phyloP scores from a whole-genome alignment of 2,329 filamentous ascomycete genomes.

The Xylariaceae sp. region DNA sequence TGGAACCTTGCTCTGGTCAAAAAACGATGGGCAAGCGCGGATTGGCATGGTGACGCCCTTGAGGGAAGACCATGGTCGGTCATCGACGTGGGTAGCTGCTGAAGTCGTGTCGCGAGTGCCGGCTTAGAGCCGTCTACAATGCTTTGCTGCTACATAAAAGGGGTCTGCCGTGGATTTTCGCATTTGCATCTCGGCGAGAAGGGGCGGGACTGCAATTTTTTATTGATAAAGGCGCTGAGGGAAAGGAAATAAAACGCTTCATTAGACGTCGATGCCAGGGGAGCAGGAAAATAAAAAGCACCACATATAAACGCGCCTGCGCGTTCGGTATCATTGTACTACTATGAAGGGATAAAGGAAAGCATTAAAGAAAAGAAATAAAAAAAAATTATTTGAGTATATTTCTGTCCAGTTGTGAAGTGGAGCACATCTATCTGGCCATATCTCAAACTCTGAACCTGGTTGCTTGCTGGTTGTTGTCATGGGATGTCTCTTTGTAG shows the following conservation, averaged over 20 bases:
- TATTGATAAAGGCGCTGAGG: constrained; percentile 23
- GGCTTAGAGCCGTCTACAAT: constrained; percentile 11
- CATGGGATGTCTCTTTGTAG: no score
- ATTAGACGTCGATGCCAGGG: constrained; percentile 23
- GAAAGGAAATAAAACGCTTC: constrained; percentile 28
- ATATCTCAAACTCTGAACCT: no score
- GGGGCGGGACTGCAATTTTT: constrained; percentile 25
- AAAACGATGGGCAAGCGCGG: constrained; percentile 9
- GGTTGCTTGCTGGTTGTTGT: no score
- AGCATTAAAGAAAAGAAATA: constrained; percentile 8
- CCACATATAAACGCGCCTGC: constrained; percentile 10
- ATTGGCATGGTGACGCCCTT: constrained; percentile 5
- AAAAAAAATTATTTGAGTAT: constrained; percentile 5
- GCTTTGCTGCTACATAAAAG: constrained; percentile 23
- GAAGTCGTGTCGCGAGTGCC: constrained; percentile 7
- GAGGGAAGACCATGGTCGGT: constrained; percentile 14
- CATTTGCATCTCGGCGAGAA: constrained; percentile 24
- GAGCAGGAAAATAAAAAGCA: constrained; percentile 22
- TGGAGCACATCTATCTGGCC: no score
- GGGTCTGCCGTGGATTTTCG: constrained; percentile 16
- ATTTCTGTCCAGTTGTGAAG: no score
- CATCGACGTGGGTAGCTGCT: constrained; percentile 15
- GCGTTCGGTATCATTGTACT: constrained; percentile 23
- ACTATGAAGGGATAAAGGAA: constrained; percentile 14
- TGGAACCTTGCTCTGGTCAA: background rate